A percentile compares a stretch with the other conserved stretches of the same genome.
These are phyloP conservation scores for Xylaria bambusicola DNA, from an alignment of 495 filamentous ascomycete species.

Conservation along the genomic window DNA sequence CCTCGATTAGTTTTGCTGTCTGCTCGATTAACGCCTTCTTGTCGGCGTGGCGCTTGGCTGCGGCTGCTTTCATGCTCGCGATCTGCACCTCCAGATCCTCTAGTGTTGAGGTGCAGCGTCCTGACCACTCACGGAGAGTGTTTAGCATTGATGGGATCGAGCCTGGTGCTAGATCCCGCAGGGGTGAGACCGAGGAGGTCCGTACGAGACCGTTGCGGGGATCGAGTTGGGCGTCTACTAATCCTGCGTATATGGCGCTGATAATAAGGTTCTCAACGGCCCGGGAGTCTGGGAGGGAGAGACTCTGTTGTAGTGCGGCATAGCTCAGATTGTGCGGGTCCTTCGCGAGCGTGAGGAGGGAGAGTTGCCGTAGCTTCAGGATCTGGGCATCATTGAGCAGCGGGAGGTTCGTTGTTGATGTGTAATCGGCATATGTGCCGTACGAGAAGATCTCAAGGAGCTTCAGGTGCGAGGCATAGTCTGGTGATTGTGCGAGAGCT, in stretches of 20 bases:
- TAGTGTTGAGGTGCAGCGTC: conserved; percentile 73
- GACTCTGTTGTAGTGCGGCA: conserved; percentile 59
- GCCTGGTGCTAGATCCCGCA: conserved; percentile 79
- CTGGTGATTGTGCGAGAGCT: conserved; percentile 56
- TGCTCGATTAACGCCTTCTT: conserved; percentile 46
- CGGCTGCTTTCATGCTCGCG: conserved; percentile 54
- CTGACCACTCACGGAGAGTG: conserved; percentile 71
- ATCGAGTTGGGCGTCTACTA: conserved; percentile 80
- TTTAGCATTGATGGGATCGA: conserved; percentile 66
- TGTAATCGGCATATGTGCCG: conserved; percentile 82
- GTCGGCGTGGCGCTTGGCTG: conserved; percentile 56
- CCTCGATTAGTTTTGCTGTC: conserved; percentile 49
- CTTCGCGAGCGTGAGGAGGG: conserved; percentile 74
- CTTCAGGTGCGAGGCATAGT: conserved; percentile 58
- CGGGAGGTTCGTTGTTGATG: conserved; percentile 61
- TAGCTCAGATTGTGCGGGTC: conserved; percentile 69
- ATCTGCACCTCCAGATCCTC: conserved; percentile 74
- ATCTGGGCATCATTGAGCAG: conserved; percentile 69
- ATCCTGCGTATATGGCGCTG: conserved; percentile 80
- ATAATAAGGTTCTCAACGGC: conserved; percentile 91
- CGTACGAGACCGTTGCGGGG: conserved; percentile 69
- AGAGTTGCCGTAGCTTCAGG: conserved; percentile 87
- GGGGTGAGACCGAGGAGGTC: conserved; percentile 75
- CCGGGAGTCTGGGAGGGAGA: conserved; percentile 66
- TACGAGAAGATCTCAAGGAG: conserved; percentile 91